Base-by-base conservation (phyloP, 169 alveolate species). In the Cyclospora cayetanensis region DNA sequence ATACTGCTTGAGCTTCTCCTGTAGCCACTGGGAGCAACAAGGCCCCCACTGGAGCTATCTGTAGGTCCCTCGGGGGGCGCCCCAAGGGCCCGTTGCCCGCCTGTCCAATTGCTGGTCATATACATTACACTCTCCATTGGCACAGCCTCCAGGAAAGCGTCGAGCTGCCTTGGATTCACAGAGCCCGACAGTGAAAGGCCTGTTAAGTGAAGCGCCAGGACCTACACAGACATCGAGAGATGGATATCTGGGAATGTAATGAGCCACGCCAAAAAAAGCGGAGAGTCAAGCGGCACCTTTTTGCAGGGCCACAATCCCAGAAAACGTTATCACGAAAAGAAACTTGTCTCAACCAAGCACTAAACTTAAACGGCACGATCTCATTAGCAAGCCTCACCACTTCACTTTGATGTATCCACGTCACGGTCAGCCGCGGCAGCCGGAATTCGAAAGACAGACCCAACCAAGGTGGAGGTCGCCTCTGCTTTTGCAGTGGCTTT, bases 381-480 rank as follows among this genome's bases (percentile, higher is more conserved):
- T n/a, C n/a, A n/a, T n/a, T n/a, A n/a, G n/a, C n/a, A n/a, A n/a
- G n/a, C 20, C 93, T 5, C 39, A 94, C 96, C 82, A 92, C 93
- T 80, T 94, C 96, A 35, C 91, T 90, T 53, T 94, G 95, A 46
- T 94, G 96, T 9, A 94, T 94, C 96, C 96, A 94, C 22, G 96
- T 83, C 41, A 90, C 76, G n/a, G 95, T 93, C 31, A 82, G 72
- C n/a, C 94, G 90, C 43, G 96, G 96, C 65, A 94, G 88, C 25
- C 90, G 90, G 82, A 94, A 94, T 39, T 94, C 92, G 63, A 92
- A 60, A 20, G 83, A 90, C 22, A 92, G 63, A 25, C 94, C 94
- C 34, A 94, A 65, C 95, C 96, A 92, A 0, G 95, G 93, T n/a
- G 93, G 93, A 31, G 92, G 92, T 41, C 68, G 41, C 91, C n/a